These are phyloP conservation scores for Saccharomyces uvarum DNA, from an alignment of 1,139 yeast species.

Conservation along the genomic window DNA sequence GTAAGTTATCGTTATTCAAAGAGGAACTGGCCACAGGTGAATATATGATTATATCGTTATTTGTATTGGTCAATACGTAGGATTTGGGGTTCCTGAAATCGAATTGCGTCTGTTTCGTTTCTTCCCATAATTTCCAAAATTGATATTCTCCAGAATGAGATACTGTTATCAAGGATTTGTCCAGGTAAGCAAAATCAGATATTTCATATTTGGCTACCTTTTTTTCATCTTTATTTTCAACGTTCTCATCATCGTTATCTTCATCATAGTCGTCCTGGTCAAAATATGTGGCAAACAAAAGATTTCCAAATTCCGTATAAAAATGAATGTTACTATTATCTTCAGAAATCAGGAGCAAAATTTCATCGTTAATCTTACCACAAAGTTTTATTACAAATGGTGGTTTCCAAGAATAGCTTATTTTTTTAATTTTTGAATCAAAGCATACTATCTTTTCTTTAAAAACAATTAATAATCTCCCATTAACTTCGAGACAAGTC, in stretches of 20 bases:
- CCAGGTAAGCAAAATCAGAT: conserved; percentile 20
- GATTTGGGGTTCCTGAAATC: conserved; percentile 22
- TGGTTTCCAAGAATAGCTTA: conserved; percentile 10
- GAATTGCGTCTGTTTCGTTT: conserved; percentile 13
- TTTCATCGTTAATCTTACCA: conserved; percentile 15
- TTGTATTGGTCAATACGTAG: conserved; percentile 18
- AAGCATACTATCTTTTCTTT: conserved; percentile 15
- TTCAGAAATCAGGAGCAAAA: conserved; percentile 17
- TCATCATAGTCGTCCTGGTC: conserved; percentile 12
- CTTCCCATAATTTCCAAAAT: conserved; percentile 27
- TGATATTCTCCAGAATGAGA: conserved; percentile 23
- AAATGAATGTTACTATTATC: conserved; percentile 17
- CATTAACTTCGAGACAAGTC: conserved; percentile 12
- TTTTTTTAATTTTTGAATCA: conserved; percentile 10
- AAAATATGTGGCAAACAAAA: conserved; percentile 17
- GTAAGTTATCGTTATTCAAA: conserved; percentile 16
- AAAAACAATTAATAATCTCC: conserved; percentile 15
- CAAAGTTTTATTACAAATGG: conserved; percentile 16
- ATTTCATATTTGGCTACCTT: neutral
- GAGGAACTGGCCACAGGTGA: conserved; percentile 23
- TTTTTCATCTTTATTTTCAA: conserved; percentile 9
- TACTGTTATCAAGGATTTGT: conserved; percentile 17
- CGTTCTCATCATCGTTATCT: conserved; percentile 8
- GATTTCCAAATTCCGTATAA: conserved; percentile 25
- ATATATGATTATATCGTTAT: conserved; percentile 25